A percentile compares a stretch with the other conserved stretches of the same genome.
These are phyloP conservation scores for Phytophthora cajani DNA, from an alignment of 352 stramenopile species.

Conservation along the genomic window DNA sequence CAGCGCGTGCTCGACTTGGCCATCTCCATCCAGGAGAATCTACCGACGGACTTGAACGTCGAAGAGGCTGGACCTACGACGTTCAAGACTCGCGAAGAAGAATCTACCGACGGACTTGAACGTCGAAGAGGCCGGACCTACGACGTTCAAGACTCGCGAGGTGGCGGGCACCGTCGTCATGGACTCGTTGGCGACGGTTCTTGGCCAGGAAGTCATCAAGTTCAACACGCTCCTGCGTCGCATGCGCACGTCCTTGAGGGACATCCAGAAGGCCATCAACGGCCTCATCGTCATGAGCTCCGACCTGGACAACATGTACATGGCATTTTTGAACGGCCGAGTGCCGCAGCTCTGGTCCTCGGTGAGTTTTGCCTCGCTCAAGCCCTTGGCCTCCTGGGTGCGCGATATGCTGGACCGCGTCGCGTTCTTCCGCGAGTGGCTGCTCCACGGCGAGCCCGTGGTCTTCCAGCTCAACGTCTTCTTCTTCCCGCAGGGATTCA, in stretches of 20 bases:
- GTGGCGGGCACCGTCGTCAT: constrained; percentile 88
- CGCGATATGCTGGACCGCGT: constrained; percentile 90
- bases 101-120: constrained; percentile 66
- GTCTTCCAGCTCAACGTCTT: constrained; percentile 94
- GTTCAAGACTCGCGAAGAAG: constrained; percentile 88
- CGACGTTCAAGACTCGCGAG: constrained; percentile 91
- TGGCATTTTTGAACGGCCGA: constrained; percentile 90
- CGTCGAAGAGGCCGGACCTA: constrained; percentile 88
- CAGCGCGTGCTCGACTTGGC: constrained; percentile 85
- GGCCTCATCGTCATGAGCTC: constrained; percentile 94
- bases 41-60: constrained; percentile 70
- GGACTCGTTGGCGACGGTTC: constrained; percentile 93
- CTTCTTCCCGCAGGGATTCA: constrained; percentile 97
- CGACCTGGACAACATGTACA: constrained; percentile 97
- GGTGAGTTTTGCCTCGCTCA: constrained; percentile 94
- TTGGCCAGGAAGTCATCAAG: constrained; percentile 94
- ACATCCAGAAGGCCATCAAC: constrained; percentile 86
- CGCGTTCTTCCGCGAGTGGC: constrained; percentile 92
- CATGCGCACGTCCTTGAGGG: constrained; percentile 83
- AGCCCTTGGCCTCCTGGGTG: constrained; percentile 93
- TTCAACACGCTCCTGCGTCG: constrained; percentile 92
- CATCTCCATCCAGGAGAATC: constrained; percentile 65
- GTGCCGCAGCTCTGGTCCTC: constrained; percentile 90
- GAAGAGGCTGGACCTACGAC: constrained; percentile 91
- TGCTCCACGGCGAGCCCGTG: constrained; percentile 89